phyloP scores from a whole-genome alignment of 2,329 filamentous ascomycete species.

The Beauveria sp. region DNA sequence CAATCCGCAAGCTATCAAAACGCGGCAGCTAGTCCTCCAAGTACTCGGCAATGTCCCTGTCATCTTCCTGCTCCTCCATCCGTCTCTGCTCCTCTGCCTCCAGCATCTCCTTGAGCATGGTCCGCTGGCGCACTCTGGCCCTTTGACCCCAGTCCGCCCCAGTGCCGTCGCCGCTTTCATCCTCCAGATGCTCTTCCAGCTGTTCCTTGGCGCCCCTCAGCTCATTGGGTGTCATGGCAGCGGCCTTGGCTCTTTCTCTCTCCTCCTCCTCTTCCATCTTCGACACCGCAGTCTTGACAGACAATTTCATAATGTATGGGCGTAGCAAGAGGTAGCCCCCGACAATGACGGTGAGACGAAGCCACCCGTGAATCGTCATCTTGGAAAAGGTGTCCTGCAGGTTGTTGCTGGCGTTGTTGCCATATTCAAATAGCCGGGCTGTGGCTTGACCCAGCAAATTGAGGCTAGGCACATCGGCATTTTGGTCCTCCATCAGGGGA shows the following conservation, averaged over 20 bases:
- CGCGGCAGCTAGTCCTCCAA: constrained; percentile 43
- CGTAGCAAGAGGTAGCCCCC: constrained; percentile 67
- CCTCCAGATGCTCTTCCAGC: constrained; percentile 44
- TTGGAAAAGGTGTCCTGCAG: constrained; percentile 38
- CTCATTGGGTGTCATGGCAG: constrained; percentile 56
- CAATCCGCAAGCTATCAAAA: neutral
- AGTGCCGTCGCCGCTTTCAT: constrained; percentile 37
- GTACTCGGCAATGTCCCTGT: constrained; percentile 69
- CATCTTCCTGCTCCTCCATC: constrained; percentile 56
- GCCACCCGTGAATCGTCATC: constrained; percentile 46
- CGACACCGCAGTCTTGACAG: constrained; percentile 54
- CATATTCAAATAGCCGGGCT: constrained; percentile 27
- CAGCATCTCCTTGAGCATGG: constrained; percentile 57
- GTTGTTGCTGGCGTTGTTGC: constrained; percentile 38
- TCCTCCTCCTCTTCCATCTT: constrained; percentile 53
- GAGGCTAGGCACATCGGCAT: constrained; percentile 21
- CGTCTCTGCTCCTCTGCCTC: constrained; percentile 53
- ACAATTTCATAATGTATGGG: constrained; percentile 64
- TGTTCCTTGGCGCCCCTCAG: constrained; percentile 50
- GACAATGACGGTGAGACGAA: constrained; percentile 65
- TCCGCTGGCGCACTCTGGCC: constrained; percentile 60
- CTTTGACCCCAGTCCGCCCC: constrained; percentile 61
- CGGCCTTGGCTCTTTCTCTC: constrained; percentile 45
- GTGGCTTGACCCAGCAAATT: constrained; percentile 26
- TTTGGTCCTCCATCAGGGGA: constrained; percentile 20